A percentile compares a stretch with the other conserved stretches of the same genome.
These are phyloP conservation scores for Quercus agrifolia DNA, from an alignment of 306 rosid species.

Conservation along the genomic window DNA sequence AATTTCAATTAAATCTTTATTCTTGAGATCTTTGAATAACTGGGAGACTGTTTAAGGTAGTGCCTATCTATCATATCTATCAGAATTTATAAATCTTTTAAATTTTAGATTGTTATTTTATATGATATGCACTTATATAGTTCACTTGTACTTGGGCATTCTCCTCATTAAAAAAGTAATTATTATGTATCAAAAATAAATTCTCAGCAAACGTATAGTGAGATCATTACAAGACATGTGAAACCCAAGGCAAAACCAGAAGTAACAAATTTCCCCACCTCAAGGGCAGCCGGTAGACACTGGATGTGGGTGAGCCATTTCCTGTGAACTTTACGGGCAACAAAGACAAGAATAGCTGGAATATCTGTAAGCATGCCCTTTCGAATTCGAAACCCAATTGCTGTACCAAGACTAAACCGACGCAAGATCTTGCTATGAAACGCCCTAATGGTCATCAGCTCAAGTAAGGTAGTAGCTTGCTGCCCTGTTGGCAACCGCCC, in stretches of 20 bases:
- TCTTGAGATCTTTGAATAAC: no score
- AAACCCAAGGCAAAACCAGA: slow-evolving; percentile 46
- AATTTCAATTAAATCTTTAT: not conserved
- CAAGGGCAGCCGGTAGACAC: slow-evolving; percentile 96
- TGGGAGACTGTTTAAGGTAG: no score
- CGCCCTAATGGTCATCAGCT: slow-evolving; percentile 98
- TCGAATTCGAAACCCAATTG: slow-evolving; percentile 93
- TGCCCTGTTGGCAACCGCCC: slow-evolving; percentile 89
- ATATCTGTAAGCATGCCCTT: slow-evolving; percentile 82
- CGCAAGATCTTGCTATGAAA: slow-evolving; percentile 97
- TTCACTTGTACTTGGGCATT: no score
- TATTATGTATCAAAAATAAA: slow-evolving; percentile 1
- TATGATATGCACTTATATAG: no score
- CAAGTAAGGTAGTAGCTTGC: slow-evolving; percentile 95
- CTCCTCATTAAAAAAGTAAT: no score
- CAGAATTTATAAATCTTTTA: no score
- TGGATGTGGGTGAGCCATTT: slow-evolving; percentile 79
- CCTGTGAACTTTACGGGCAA: slow-evolving; percentile 93
- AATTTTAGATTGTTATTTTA: no score
- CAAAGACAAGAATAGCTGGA: slow-evolving; percentile 98
- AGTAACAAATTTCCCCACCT: slow-evolving; percentile 73
- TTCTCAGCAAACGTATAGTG: slow-evolving; percentile 12
- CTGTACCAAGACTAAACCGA: slow-evolving; percentile 89
- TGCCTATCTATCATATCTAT: no score
- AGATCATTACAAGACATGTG: slow-evolving; percentile 41